Evolutionary conservation across 2,329 filamentous ascomycete genomes (phyloP), one percentile per base, ranked within the genome.

Genomic region (Nemania sp.): DNA sequence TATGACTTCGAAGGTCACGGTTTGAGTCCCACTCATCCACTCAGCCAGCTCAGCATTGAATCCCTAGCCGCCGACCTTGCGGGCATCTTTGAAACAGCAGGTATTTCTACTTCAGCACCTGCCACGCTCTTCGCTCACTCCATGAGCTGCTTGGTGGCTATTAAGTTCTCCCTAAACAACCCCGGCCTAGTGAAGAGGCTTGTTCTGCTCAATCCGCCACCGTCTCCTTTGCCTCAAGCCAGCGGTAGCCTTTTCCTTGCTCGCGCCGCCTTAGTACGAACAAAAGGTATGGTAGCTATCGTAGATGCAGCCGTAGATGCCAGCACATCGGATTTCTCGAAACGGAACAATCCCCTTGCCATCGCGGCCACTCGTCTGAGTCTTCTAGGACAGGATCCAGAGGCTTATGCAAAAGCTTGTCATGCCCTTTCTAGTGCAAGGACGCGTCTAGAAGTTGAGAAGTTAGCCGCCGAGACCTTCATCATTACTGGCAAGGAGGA

Each of bases 1-100:
- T 70, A 67, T 24, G 68, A 70, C 35, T 55, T 68, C 43, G 68
- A 70, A 56, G 68, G 68, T 3, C 68, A 68, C 49, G 64, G 68
- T 13, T 41, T 70, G 6, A 67, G 60, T 18, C 68, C 68, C 3
- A 70, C 61, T 1, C 64, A 67, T 11, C 68, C 68, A n/a, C 53
- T 70, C 8, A 62, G 57, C 65, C 26, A 52, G 26, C n/a, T 70
- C 27, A 70, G 41, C 26, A 62, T 70, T 5, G 22, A 35, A 3
- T 65, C 64, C 27, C 61, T 70, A 4, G 52, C 64, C 0, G 22
- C 47, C 5, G 68, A 70, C n/a, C 68, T 70, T 22, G 41, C n/a
- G 1, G 41, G 57, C 3, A 41, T 70, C 10, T 68, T 65, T 18
- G 22, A 32, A 10, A 32, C 13, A n/a, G 64, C 56, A 18, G 41